Evolutionary conservation across 805 yeast species (phyloP).

Genomic region (Spathaspora girioi): DNA sequence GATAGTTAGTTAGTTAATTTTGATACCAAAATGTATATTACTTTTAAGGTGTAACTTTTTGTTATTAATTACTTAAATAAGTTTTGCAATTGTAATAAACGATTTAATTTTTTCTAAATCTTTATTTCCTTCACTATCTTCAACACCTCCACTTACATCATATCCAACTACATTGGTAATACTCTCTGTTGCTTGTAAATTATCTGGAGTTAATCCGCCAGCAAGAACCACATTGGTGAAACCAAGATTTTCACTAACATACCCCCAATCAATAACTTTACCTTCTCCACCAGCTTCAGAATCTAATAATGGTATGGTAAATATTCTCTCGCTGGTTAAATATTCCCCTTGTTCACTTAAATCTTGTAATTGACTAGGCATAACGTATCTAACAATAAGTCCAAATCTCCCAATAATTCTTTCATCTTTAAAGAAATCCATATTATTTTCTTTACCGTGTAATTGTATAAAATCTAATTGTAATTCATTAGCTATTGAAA

Average conservation of each 20-base stretch:
- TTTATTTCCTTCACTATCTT: conserved; percentile 64
- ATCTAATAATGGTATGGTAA: conserved; percentile 67
- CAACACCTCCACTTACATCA: conserved; percentile 96
- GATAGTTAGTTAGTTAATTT: too few species aligned
- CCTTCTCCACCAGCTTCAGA: conserved; percentile 95
- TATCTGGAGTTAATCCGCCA: conserved; percentile 82
- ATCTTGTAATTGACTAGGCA: conserved; percentile 48
- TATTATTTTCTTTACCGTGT: conserved; percentile 65
- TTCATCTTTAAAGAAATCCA: conserved; percentile 38
- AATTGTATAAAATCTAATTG: conserved; percentile 78
- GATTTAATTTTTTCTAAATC: conserved; percentile 57
- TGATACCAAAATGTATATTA: too few species aligned
- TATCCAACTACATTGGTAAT: conserved; percentile 73
- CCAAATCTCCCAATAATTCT: conserved; percentile 37
- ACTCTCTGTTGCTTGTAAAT: conserved; percentile 53
- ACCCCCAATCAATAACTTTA: conserved; percentile 66
- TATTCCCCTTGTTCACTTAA: conserved; percentile 17
- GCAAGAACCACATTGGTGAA: conserved; percentile 63
- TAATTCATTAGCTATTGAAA: conserved; percentile 37
- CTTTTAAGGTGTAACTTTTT: background rate
- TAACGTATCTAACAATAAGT: conserved; percentile 66
- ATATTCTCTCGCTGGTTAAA: conserved; percentile 19
- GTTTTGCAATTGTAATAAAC: conserved; percentile 55
- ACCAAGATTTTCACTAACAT: conserved; percentile 32
- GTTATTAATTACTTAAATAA: background rate